These are phyloP conservation scores for Chalaropsis ovoidea DNA, from an alignment of 2,329 filamentous ascomycete species.

Conservation along the genomic window DNA sequence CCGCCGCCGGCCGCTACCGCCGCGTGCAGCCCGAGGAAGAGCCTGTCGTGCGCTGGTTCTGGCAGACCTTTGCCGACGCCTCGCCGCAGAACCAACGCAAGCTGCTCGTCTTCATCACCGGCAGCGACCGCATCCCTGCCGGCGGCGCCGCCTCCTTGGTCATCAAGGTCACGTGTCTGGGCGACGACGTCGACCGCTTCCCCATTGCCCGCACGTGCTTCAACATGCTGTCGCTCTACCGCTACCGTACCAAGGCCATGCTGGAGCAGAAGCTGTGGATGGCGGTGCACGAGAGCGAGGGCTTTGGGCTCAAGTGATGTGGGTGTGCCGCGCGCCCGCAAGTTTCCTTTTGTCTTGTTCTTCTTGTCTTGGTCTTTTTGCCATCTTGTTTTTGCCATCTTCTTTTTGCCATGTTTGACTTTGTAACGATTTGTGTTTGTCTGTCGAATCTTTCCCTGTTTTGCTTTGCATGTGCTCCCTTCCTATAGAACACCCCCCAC, in stretches of 20 bases:
- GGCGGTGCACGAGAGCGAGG: constrained; percentile 81
- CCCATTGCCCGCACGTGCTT: constrained; percentile 87
- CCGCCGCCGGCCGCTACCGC: constrained; percentile 39
- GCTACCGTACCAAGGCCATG: constrained; percentile 55
- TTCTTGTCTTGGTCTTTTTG: too few species aligned
- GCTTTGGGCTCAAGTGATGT: constrained; percentile 72
- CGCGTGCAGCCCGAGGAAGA: constrained; percentile 38
- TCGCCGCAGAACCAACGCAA: constrained; percentile 60
- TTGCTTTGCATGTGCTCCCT: background rate
- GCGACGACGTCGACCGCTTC: constrained; percentile 62
- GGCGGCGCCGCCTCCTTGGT: constrained; percentile 71
- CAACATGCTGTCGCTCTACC: constrained; percentile 69
- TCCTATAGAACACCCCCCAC: background rate
- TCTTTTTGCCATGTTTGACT: background rate
- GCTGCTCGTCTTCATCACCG: constrained; percentile 77
- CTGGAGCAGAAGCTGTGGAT: constrained; percentile 68
- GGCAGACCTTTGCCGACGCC: constrained; percentile 64
- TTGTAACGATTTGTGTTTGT: background rate
- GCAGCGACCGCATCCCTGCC: constrained; percentile 80
- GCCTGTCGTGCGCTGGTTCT: constrained; percentile 73
- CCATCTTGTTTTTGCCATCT: background rate
- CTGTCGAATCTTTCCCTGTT: background rate
- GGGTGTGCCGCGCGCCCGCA: background rate
- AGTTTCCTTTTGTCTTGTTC: too few species aligned
- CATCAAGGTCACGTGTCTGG: constrained; percentile 66